Evolutionary conservation across 441 rosid genomes (phyloP), one percentile per base, ranked within the genome.

Genomic region (Euphorbia schlechtendalii): DNA sequence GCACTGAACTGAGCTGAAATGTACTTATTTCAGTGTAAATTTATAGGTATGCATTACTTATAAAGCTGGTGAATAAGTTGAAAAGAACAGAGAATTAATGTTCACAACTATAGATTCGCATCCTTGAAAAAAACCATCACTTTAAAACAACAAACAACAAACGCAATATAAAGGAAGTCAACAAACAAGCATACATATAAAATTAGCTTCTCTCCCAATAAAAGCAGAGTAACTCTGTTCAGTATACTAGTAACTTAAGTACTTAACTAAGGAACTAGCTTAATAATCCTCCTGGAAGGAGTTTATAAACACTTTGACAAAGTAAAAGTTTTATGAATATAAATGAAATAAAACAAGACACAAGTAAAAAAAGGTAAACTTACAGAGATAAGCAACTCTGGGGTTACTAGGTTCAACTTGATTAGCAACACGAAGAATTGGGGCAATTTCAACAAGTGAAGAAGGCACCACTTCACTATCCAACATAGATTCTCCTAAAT

Each of bases 401-500:
- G 96, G 86, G 75, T 94, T 90, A 69, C 83, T 84, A 27, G 77
- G 63, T 82, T 94, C 98, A 36, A 91, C 96, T 73, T 94, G 98
- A 80, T 94, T 94, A 66, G 99, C 99, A 74, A 94, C 98, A 73
- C 98, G 99, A 61, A 94, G 98, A 84, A 94, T 94, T 17, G 96
- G 99, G 2, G 99, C 99, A 72, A 94, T 91, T 81, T 89, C 94
- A 60, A 82, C 78, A 41, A 94, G 90, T 9, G 98, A 86, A 21
- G 99, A 94, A 6, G 99, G 99, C 72, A 94, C 98, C 46, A 91
- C 87, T 80, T 94, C 99, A 76, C 99, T 94, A 65, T 94, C 94
- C 66, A 94, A 91, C 64, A 87, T 80, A 7, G 82, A 30, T 76
- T 91, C 99, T 40, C 99, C 98, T 1, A 87, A 86, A 76, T 84